These are phyloP conservation scores for Cicer pinnatifidum DNA, from an alignment of 306 rosid genomes.

Conservation along the genomic window DNA sequence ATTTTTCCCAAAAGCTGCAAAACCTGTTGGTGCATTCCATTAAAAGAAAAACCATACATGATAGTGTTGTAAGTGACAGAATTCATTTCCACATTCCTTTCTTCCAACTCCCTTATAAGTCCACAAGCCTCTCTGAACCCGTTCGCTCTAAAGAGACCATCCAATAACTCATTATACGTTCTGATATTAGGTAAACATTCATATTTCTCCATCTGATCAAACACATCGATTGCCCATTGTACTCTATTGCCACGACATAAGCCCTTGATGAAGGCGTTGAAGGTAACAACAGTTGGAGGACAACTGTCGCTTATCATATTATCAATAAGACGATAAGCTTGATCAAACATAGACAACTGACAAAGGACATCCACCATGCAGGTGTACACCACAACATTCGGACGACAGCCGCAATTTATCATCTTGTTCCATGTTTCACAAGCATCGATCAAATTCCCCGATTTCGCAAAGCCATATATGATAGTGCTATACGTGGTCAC, in stretches of 20 bases:
- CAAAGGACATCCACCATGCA: conserved; percentile 87
- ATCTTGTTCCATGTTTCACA: conserved; percentile 79
- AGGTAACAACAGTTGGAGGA: conserved; percentile 74
- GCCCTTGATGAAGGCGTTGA: conserved; percentile 76
- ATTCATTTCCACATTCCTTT: conserved; percentile 53
- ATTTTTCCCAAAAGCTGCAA: conserved; percentile 72
- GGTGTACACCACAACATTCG: conserved; percentile 79
- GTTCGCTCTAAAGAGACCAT: conserved; percentile 67
- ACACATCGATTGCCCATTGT: conserved; percentile 65
- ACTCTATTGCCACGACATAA: conserved; percentile 65
- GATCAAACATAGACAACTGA: conserved; percentile 62
- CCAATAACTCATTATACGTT: conserved; percentile 76
- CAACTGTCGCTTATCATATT: conserved; percentile 71
- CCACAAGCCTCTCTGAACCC: conserved; percentile 63
- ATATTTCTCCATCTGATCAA: conserved; percentile 63
- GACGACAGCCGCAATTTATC: conserved; percentile 68
- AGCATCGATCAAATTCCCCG: conserved; percentile 68
- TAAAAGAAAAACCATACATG: conserved; percentile 67
- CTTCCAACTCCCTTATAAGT: conserved; percentile 67
- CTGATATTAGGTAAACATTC: conserved; percentile 73
- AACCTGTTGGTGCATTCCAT: conserved; percentile 62
- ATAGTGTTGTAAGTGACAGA: conserved; percentile 75
- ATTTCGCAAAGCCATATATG: conserved; percentile 72
- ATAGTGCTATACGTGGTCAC: conserved; percentile 71
- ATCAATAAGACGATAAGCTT: conserved; percentile 64